Percentiles rank a stretch among this genome's conserved stretches.
Evolutionary conservation across 2,329 filamentous ascomycete genomes (phyloP).

Genomic region (Paracamarosporium sp.): DNA sequence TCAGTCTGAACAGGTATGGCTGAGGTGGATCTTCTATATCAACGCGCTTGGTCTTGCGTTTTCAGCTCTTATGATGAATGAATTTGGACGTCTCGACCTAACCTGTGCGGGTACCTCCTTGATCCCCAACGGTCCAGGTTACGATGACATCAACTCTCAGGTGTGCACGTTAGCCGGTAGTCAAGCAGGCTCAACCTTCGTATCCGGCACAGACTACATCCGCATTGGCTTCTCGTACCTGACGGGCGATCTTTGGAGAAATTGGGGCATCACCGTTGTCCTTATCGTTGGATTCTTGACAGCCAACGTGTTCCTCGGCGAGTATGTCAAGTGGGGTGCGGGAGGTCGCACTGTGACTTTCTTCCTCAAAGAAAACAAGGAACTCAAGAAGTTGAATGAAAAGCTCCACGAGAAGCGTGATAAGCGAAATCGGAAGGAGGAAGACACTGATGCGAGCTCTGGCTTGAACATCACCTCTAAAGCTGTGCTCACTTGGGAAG

Average conservation of each 20-base stretch:
- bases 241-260: slow-evolving; percentile 73
- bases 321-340: slow-evolving; percentile 78
- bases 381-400: slow-evolving; percentile 70
- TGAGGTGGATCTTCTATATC: slow-evolving; percentile 82
- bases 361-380: slow-evolving; percentile 73
- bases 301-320: slow-evolving; percentile 76
- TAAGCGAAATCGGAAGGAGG: slow-evolving; percentile 55
- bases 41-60: slow-evolving; percentile 82
- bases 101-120: slow-evolving; percentile 72
- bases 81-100: slow-evolving; percentile 74
- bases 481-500: slow-evolving; percentile 63
- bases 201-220: slow-evolving; percentile 75
- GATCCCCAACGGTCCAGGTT: slow-evolving; percentile 73
- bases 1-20: slow-evolving; percentile 77
- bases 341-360: slow-evolving; percentile 83
- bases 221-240: slow-evolving; percentile 71
- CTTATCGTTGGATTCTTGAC: slow-evolving; percentile 78
- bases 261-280: slow-evolving; percentile 69
- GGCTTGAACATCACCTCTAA: slow-evolving; percentile 62
- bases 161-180: slow-evolving; percentile 83
- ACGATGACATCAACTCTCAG: slow-evolving; percentile 75
- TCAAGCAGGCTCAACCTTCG: slow-evolving; percentile 65
- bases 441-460: slow-evolving; percentile 49
- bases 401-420: slow-evolving; percentile 67
- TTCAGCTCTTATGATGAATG: slow-evolving; percentile 82